These are phyloP conservation scores for Pythium dissimile DNA, from an alignment of 352 stramenopile species.

Conservation along the genomic window DNA sequence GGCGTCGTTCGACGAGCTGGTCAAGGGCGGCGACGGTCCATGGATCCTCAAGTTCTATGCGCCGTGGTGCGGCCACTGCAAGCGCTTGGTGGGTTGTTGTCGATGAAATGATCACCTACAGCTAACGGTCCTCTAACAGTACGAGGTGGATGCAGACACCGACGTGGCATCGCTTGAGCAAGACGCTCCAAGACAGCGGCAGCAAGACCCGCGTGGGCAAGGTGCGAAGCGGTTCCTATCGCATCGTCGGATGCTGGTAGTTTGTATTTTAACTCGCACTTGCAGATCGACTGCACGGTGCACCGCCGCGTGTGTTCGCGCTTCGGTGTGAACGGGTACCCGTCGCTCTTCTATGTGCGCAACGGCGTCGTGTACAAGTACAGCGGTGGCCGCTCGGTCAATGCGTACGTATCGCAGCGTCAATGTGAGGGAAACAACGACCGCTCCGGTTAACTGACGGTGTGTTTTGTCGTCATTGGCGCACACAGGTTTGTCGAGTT, in stretches of 20 bases:
- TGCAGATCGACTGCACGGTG: conserved; percentile 58
- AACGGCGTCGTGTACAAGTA: conserved; percentile 78
- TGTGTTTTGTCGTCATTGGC: neutral
- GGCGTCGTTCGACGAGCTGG: conserved; percentile 25
- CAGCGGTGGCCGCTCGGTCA: conserved; percentile 60
- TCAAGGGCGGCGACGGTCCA: conserved; percentile 53
- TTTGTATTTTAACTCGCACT: neutral
- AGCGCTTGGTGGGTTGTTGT: conserved; percentile 60
- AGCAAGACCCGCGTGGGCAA: conserved; percentile 61
- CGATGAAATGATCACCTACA: neutral
- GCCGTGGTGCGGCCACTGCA: conserved; percentile 94
- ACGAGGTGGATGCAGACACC: conserved; percentile 18
- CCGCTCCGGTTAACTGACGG: neutral
- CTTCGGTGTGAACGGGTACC: conserved; percentile 79
- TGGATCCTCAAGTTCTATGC: conserved; percentile 93
- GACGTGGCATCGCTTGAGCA: conserved; percentile 78
- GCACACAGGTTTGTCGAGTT: conserved; percentile 28
- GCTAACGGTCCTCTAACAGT: neutral
- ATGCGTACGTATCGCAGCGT: conserved; percentile 41
- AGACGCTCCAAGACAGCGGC: conserved; percentile 53
- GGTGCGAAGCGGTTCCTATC: conserved; percentile 30
- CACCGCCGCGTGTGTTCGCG: conserved; percentile 80
- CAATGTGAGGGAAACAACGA: too few species aligned
- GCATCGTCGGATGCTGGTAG: neutral
- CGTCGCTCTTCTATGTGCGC: conserved; percentile 73